Base-by-base conservation (phyloP, 441 rosid genomes). In the Capsella rubella region DNA sequence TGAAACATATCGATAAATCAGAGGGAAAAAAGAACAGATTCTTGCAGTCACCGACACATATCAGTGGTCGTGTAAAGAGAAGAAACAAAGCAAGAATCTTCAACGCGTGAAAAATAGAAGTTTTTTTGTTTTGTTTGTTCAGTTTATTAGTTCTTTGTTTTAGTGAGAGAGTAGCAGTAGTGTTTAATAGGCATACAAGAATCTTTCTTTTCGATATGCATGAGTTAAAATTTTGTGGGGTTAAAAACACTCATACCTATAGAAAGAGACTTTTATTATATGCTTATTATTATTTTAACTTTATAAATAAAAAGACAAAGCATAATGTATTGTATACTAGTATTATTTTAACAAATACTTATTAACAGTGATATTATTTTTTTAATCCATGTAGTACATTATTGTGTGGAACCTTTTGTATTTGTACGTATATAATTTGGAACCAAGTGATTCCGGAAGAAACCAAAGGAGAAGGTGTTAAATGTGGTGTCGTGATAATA, bases 191-290 rank as follows among this genome's bases (percentile, higher is more conserved):
- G 25, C 25, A 56, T 54, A 55, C 56, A 64, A 70, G 80, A 76
- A 64, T 76, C 76, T 64, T 64, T 76, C 61, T 39, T 63, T 76
- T 64, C 29, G 16, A 76, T 70, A 64, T 70, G 80, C 80, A 76
- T 76, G 80, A 76, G 67, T 64, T 76, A 64, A 21, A 70, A 76
- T 56, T 70, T 64, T 12, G 72, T 71, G 80, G 80, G 76, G 67
- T 70, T 64, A 39, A 52, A 21, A 0, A 32, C 62, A 52, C 60
- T 42, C 63, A 53, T 56, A 43, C 40, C 67, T 49, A 39, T 39
- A 64, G 55, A 70, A 71, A 69, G 67, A n/a, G 45, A 58, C 62
- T 70, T 70, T 70, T 25, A 43, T 47, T 52, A 34, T 32, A 42
- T 42, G 46, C 16, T 64, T 55, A 37, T 47, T 55, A 37, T 47